Conservation (phyloP, 352 stramenopile species). For the Globisporangium splendens region DNA sequence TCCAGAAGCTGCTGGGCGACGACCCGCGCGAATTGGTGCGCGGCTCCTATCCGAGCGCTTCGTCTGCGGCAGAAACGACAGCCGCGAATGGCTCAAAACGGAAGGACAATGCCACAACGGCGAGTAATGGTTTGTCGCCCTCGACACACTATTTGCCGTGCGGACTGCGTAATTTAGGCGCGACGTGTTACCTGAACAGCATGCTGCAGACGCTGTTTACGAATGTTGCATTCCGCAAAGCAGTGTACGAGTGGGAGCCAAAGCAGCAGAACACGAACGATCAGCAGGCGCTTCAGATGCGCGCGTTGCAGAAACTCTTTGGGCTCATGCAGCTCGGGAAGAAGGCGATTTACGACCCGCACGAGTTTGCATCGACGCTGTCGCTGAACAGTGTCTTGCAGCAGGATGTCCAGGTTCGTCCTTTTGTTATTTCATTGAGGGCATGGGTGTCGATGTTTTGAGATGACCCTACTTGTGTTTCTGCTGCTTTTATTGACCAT, state of each 20-base stretch:
- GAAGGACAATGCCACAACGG: constrained; percentile 7
- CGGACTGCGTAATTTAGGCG: constrained; percentile 79
- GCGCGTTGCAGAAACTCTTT: constrained; percentile 80
- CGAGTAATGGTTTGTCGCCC: neutral
- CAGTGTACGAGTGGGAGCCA: constrained; percentile 78
- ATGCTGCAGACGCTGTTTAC: constrained; percentile 86
- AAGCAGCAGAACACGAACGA: constrained; percentile 39
- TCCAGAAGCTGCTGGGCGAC: constrained; percentile 54
- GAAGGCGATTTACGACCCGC: constrained; percentile 64
- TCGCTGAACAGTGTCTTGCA: constrained; percentile 80
- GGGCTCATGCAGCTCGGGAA: constrained; percentile 79
- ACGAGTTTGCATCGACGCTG: constrained; percentile 75
- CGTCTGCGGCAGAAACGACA: neutral
- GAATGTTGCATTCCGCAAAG: constrained; percentile 62
- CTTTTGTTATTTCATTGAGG: neutral
- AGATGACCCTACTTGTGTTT: neutral
- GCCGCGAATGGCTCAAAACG: constrained; percentile 4
- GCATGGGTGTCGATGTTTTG: no score
- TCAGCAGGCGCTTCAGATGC: constrained; percentile 69
- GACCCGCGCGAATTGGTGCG: constrained; percentile 60
- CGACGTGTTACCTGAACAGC: constrained; percentile 88
- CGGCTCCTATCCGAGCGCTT: constrained; percentile 15
- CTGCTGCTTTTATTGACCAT: neutral
- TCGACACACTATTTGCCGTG: constrained; percentile 26
- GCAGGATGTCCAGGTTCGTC: constrained; percentile 78